Conservation (phyloP, 2,329 filamentous ascomycete genomes). For the Aspergillus aculeatus region DNA sequence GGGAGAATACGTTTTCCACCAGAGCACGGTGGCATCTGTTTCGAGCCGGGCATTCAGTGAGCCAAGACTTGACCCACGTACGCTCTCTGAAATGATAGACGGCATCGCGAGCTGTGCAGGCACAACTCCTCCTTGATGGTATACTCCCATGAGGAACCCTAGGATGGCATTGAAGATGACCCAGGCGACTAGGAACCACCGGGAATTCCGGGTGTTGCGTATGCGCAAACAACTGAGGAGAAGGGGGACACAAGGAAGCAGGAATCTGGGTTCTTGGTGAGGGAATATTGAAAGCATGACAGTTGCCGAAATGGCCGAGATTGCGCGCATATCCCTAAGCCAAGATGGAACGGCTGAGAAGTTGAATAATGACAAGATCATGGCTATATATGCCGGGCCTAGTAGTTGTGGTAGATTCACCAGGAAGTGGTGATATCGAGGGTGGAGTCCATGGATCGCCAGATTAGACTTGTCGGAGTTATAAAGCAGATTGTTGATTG, state of each 20-base stretch:
- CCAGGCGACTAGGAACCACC: constrained; percentile 47
- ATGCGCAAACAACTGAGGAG: constrained; percentile 49
- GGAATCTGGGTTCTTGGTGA: constrained; percentile 55
- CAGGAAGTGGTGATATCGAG: constrained; percentile 73
- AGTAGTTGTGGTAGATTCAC: constrained; percentile 71
- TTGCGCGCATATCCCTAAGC: constrained; percentile 41
- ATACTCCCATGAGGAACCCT: constrained; percentile 52
- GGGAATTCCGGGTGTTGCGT: constrained; percentile 38
- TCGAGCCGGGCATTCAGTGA: constrained; percentile 9
- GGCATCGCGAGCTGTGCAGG: constrained; percentile 50
- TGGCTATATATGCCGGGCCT: constrained; percentile 64
- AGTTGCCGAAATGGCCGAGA: constrained; percentile 47
- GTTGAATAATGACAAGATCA: constrained; percentile 50
- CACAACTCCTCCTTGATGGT: constrained; percentile 55
- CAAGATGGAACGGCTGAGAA: constrained; percentile 28
- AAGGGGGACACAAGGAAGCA: constrained; percentile 53
- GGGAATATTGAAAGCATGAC: constrained; percentile 47
- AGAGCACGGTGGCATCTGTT: constrained; percentile 43
- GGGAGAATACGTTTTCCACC: constrained; percentile 58
- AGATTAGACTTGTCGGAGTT: constrained; percentile 70
- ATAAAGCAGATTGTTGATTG: constrained; percentile 74
- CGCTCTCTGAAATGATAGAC: constrained; percentile 33
- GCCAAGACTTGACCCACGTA: constrained; percentile 8
- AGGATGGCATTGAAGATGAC: constrained; percentile 50
- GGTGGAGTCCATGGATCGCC: constrained; percentile 72